phyloP scores from a whole-genome alignment of 768 basidiomycete genomes.

The Hortiboletus campestris region DNA sequence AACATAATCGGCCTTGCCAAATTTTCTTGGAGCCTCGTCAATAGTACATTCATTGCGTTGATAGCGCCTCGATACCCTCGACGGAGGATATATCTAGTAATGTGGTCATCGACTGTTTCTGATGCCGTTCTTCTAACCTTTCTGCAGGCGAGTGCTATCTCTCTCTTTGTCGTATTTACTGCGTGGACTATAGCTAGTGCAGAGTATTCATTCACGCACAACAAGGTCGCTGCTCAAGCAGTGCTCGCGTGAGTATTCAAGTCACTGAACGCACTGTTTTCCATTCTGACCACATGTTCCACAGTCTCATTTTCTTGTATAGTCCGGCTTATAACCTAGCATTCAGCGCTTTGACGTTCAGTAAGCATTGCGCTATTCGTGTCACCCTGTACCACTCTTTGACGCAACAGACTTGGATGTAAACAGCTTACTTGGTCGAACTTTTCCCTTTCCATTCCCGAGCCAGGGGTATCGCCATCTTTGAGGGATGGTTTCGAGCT shows the following conservation, averaged over 20 bases:
- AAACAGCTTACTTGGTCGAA: no score
- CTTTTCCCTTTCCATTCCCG: no score
- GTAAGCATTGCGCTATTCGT: not conserved
- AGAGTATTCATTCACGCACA: constrained; percentile 9
- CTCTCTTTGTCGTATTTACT: not conserved
- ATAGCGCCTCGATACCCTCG: not conserved
- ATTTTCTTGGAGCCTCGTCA: constrained; percentile 1
- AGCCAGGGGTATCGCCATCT: no score
- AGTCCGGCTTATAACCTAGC: not conserved
- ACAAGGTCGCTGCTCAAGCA: not conserved
- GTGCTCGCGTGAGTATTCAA: constrained; percentile 3
- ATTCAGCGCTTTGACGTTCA: not conserved
- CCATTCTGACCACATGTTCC: not conserved
- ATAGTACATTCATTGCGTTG: not conserved
- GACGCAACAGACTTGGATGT: no score
- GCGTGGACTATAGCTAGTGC: constrained; percentile 12
- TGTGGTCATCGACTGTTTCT: no score
- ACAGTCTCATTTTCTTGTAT: constrained; percentile 10
- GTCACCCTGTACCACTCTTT: not conserved
- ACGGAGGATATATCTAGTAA: no score
- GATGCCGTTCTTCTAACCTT: no score
- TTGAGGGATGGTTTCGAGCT: no score
- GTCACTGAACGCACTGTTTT: not conserved
- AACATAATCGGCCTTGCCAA: not conserved
- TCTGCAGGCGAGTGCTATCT: no score